phyloP scores from a whole-genome alignment of 2,329 filamentous ascomycete genomes.

The Claviceps fusiformis region DNA sequence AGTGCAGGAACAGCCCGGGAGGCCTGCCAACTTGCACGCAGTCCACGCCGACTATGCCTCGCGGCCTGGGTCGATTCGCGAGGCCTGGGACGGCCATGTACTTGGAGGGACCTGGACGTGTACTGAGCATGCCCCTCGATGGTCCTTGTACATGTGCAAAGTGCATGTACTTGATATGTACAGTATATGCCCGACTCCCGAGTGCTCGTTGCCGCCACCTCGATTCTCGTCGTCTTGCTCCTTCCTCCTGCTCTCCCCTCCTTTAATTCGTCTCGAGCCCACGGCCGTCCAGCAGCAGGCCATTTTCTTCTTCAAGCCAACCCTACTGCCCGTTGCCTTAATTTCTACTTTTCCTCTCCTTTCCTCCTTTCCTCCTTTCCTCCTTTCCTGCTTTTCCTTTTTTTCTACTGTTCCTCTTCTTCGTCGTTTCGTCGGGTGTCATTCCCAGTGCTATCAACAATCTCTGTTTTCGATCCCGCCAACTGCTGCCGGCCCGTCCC shows the following conservation, averaged over 20 bases:
- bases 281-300: slow-evolving; percentile 41
- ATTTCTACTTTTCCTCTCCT: slow-evolving; percentile 28
- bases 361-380: slow-evolving; percentile 22
- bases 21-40: no score
- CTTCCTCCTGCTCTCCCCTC: background rate
- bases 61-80: no score
- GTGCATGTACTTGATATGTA: no score
- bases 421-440: no score
- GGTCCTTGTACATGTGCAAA: no score
- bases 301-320: slow-evolving; percentile 20
- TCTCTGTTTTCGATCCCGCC: background rate
- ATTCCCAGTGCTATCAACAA: background rate
- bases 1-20: no score
- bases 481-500: slow-evolving; percentile 1
- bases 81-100: no score
- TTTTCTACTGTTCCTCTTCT: no score
- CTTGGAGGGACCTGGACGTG: no score
- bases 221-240: background rate
- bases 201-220: background rate
- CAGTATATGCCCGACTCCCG: no score
- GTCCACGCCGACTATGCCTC: no score
- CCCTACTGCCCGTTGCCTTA: slow-evolving; percentile 31
- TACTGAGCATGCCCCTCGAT: no score
- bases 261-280: slow-evolving; percentile 31
- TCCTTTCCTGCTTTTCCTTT: slow-evolving; percentile 5